phyloP scores from a whole-genome alignment of 2,329 filamentous ascomycete genomes.

The Ramularia collo-cygni region DNA sequence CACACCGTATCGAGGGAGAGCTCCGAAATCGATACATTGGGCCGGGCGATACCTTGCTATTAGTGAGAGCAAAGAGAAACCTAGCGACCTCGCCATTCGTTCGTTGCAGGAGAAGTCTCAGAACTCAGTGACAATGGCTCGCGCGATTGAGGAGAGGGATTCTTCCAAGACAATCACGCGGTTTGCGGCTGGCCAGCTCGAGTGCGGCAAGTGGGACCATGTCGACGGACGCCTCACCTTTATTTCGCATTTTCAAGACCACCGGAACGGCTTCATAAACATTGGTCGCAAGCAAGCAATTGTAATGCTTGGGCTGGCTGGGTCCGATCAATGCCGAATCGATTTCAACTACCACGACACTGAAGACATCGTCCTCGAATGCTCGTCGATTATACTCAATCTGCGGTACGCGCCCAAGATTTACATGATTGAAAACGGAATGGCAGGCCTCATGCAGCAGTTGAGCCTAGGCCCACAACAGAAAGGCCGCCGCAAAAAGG shows the following conservation, averaged over 20 bases:
- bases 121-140: slow-evolving; percentile 2
- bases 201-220: slow-evolving; percentile 42
- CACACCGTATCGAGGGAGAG: slow-evolving; percentile 10
- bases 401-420: slow-evolving; percentile 32
- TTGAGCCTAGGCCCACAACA: slow-evolving; percentile 2
- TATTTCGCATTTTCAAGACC: slow-evolving; percentile 36
- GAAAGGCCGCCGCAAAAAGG: slow-evolving; percentile 16
- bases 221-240: slow-evolving; percentile 32
- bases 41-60: slow-evolving; percentile 6
- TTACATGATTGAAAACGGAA: slow-evolving; percentile 1
- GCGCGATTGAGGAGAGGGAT: neutral
- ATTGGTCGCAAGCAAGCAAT: slow-evolving; percentile 26
- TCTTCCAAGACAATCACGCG: slow-evolving; percentile 16
- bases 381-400: slow-evolving; percentile 32
- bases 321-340: slow-evolving; percentile 27
- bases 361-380: slow-evolving; percentile 32
- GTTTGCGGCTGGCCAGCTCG: slow-evolving; percentile 31
- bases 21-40: slow-evolving; percentile 12
- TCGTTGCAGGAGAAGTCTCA: slow-evolving; percentile 20
- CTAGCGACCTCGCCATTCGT: slow-evolving; percentile 21
- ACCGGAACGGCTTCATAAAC: slow-evolving; percentile 32
- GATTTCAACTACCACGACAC: slow-evolving; percentile 40
- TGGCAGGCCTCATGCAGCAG: slow-evolving; percentile 3
- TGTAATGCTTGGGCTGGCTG: slow-evolving; percentile 20
- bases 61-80: slow-evolving; percentile 3